Evolutionary conservation across 2,329 filamentous ascomycete genomes (phyloP).

Genomic region (Monilinia fructicola): DNA sequence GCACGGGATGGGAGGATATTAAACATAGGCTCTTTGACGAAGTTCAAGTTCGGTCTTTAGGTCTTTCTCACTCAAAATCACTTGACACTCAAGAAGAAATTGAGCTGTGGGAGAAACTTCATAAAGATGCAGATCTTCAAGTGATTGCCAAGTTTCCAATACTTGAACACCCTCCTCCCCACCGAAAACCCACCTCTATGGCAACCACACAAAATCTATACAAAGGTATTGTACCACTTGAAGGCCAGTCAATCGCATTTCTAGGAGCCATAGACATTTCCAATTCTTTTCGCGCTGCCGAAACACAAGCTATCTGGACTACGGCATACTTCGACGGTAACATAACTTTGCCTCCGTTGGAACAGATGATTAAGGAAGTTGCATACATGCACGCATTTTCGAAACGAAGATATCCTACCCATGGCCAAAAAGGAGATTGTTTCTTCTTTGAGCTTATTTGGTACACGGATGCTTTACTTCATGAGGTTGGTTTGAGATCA

Average conservation of each 20-base stretch:
- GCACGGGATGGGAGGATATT: constrained; percentile 4
- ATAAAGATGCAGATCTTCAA: constrained; percentile 23
- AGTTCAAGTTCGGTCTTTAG: background rate
- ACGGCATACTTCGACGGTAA: constrained; percentile 25
- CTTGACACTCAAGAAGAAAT: background rate
- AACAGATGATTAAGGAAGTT: constrained; percentile 20
- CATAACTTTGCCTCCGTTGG: constrained; percentile 6
- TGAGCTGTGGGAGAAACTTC: constrained; percentile 32
- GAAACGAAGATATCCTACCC: constrained; percentile 19
- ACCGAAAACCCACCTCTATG: background rate
- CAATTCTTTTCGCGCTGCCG: constrained; percentile 21
- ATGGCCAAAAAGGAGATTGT: constrained; percentile 15
- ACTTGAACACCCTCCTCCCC: constrained; percentile 20
- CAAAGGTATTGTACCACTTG: constrained; percentile 23
- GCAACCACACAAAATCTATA: constrained; percentile 25
- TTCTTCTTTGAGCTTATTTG: constrained; percentile 20
- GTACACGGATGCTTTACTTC: constrained; percentile 20
- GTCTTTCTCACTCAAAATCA: background rate
- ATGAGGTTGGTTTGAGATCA: constrained; percentile 14
- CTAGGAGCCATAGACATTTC: constrained; percentile 20
- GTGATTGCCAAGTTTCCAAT: constrained; percentile 18
- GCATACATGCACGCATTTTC: constrained; percentile 21
- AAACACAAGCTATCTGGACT: constrained; percentile 27
- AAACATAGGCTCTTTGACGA: background rate
- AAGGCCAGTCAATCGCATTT: constrained; percentile 22